Base-by-base conservation (phyloP, 2,329 filamentous ascomycete species). In the Grosmannia clavigera region DNA sequence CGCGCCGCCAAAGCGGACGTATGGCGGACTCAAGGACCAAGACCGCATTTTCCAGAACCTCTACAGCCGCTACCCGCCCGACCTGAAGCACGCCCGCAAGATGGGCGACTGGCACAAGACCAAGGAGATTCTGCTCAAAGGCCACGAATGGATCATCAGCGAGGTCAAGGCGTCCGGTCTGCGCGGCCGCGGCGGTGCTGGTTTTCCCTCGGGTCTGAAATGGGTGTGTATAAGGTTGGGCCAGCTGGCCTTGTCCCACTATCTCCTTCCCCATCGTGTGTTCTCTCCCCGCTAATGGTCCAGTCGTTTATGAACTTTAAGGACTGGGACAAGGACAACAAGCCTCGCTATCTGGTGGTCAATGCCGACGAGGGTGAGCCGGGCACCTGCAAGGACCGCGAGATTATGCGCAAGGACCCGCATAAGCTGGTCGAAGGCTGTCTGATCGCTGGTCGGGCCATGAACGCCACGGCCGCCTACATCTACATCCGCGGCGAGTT, bases 231-330 rank as follows among this genome's bases (percentile, higher is more conserved):
- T 31, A 7, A 31, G 29, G 29, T 31, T 7, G 29, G 29, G 29
- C 29, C 29, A 31, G 29, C 29, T 31, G 29, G 29, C 29, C 5
- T 31, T 31, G 57, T 38, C 22, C 29, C 54, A 22, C 22, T 22
- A 22, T 31, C 29, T 4, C 7, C 38, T 50, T 50, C 43, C 57
- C 9, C 14, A 27, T 3, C 25, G 5, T 58, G 57, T 58, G 55
- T 38, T 53, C 10, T 38, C 29, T 56, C 25, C 9, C 35, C 56
- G 33, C 16, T 40, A 19, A 40, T 35, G 19, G 27, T 58, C 3
- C 40, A 95, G 91, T 96, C 92, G 57, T 99, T 99, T 76, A 99
- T 99, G 94, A 99, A 99, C 81, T 92, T 92, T 81, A 96, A 96
- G 78, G 94, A 91, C 69, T 99, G 94, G 94, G 92, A 99, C 70